Evolutionary conservation across 2,329 filamentous ascomycete genomes (phyloP), one percentile per base, ranked within the genome.

Genomic region (Monilinia aucupariae): DNA sequence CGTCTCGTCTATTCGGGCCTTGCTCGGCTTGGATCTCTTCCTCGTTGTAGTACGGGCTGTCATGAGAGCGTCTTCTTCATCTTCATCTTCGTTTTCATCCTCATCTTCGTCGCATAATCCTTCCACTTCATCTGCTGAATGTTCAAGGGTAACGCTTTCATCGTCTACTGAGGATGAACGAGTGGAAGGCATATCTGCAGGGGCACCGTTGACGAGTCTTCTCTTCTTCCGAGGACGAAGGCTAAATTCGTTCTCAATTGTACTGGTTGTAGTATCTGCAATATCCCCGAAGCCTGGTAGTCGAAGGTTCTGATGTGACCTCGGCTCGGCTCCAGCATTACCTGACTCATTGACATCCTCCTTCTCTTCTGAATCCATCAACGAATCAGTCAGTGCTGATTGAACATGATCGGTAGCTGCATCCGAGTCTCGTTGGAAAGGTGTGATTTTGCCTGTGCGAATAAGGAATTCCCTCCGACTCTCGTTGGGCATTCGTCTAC

Each of bases 361-460:
- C 30, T 85, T 77, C 81, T 89, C 89, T 72, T 96, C 92, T 0
- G 90, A 91, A 73, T 96, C 90, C 17, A 92, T 78, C 64, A 96
- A 82, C 2, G 87, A 88, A 71, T 92, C 87, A 13, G 89, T 88
- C 20, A 96, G 79, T 64, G 87, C 87, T 2, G 88, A 88, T 51
- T 87, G 81, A 3, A 86, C 80, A 3, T 82, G 85, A 34, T 84
- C 79, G 4, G 80, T 72, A 30, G 71, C 80, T 1, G 86, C 78
- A 17, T 84, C 81, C 32, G 85, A 85, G 69, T 96, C 83, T 49
- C 64, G 66, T 9, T 92, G 90, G 72, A 99, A 99, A 0, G 94
- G 94, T 0, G 94, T 99, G 69, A 99, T 97, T 77, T 97, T 97
- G 65, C 94, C 94, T 0, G 93, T 99, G 34, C 94, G 86, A 55